These are phyloP conservation scores for Trichosporon ovoides DNA, from an alignment of 1,284 basidiomycete genomes.

Conservation along the genomic window DNA sequence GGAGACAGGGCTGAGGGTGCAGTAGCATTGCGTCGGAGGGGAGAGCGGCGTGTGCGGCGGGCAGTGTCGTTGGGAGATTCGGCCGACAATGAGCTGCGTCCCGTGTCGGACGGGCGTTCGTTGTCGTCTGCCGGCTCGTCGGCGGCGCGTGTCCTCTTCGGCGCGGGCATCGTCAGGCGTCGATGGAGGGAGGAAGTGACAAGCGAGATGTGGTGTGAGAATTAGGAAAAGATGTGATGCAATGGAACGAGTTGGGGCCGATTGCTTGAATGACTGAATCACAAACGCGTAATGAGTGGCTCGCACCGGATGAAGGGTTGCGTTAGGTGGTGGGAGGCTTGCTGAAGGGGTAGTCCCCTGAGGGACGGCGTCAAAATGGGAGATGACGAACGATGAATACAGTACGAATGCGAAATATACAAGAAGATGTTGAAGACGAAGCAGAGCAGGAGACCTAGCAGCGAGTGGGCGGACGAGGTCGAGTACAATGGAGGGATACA, in stretches of 20 bases:
- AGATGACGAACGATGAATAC: slow-evolving; percentile 10
- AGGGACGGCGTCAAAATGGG: slow-evolving; percentile 1
- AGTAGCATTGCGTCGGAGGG: slow-evolving; percentile 3
- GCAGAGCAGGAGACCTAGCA: no score
- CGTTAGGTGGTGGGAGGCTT: background rate
- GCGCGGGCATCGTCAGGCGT: slow-evolving; percentile 14
- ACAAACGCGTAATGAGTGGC: no score
- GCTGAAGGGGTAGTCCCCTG: background rate
- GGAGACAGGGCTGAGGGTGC: background rate
- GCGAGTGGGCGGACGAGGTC: background rate
- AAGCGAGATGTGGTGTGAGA: no score
- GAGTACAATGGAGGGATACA: no score
- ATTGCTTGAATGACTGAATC: background rate
- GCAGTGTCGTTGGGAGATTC: background rate
- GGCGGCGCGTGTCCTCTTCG: slow-evolving; percentile 24
- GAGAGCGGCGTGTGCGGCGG: slow-evolving; percentile 3
- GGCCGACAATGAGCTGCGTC: background rate
- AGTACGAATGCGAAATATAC: background rate
- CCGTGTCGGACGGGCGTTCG: slow-evolving; percentile 5
- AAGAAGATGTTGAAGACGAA: no score
- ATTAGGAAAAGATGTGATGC: background rate
- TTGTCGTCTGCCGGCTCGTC: slow-evolving; percentile 12
- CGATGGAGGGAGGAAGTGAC: no score
- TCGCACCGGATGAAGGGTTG: no score
- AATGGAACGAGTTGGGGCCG: background rate